Evolutionary conservation across 345 rosid species (phyloP), one percentile per base, ranked within the genome.

Genomic region (Salix brachista): DNA sequence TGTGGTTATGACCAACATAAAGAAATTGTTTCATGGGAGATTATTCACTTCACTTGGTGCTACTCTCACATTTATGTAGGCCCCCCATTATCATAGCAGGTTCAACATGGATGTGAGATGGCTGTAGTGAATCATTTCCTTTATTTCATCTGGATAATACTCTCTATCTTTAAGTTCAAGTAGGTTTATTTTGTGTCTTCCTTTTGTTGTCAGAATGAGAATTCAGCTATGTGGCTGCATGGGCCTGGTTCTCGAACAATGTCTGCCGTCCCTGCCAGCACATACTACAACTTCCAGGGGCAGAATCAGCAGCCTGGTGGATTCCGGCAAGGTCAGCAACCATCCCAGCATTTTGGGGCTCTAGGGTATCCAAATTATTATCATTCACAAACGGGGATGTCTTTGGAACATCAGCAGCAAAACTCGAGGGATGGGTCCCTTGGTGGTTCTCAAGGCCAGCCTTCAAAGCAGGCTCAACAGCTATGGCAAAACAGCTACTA

Each of bases 401-500:
- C 98, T 0, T 67, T 87, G 65, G 99, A 96, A 26, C 98, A 90
- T 14, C 99, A 92, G 88, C 99, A 90, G 85, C 98, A 93, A 78
- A 91, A 86, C 88, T 80, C 89, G n/a, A 85, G 97, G 84, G 98
- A 96, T 13, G 89, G 86, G 18, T 79, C 88, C 68, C 85, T 89
- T 1, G 82, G 89, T 58, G 89, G 88, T 17, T 78, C 90, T 28
- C 98, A 96, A 83, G 90, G 88, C 67, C 99, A 93, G 84, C 87
- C 89, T 21, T 85, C 94, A 26, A 96, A 92, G 84, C 99, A 91
- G 90, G 83, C 87, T 68, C 96, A 90, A 80, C 99, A 92, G 86
- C 71, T 96, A 25, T 96, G 98, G 99, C 98, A 89, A 85, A 93
- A 93, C 89, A 86, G 86, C 83, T 96, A 96, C 94, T 95, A 83